Conservation (phyloP, 176 grass and related monocot genomes). For the Bolboschoenus planiculmis region DNA sequence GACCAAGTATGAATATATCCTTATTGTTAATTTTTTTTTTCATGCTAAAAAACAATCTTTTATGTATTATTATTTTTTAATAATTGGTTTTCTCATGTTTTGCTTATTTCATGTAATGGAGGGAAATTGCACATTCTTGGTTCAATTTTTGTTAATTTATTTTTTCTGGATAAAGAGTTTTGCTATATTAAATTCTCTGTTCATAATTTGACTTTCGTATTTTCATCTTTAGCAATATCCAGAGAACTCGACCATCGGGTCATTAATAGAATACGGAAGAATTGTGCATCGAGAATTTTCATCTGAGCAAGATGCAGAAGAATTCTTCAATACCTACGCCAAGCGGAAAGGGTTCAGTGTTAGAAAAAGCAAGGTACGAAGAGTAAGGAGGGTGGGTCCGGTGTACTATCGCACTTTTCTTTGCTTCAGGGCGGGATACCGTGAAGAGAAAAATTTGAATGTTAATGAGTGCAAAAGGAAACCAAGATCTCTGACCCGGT, state of each 20-base stretch:
- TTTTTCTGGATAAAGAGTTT: too few species aligned
- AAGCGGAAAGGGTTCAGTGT: conserved; percentile 16
- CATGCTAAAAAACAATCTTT: not conserved
- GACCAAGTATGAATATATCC: too few species aligned
- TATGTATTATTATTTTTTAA: not conserved
- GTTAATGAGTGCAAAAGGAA: conserved; percentile 7
- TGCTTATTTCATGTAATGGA: not conserved
- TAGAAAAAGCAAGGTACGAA: conserved; percentile 1
- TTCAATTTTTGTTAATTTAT: not conserved
- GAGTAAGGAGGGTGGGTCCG: not conserved
- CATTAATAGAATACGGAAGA: not conserved
- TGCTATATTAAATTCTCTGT: too few species aligned
- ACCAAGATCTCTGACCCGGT: not conserved
- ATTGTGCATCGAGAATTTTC: conserved; percentile 4
- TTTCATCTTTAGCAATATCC: not conserved
- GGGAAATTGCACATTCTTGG: not conserved
- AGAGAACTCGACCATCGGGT: not conserved
- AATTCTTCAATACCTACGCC: conserved; percentile 19
- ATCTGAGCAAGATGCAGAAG: conserved; percentile 11
- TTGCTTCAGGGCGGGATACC: conserved; percentile 12
- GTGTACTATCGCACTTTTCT: conserved; percentile 3
- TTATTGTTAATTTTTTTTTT: too few species aligned
- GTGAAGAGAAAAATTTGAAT: conserved; percentile 3
- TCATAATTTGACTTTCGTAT: not conserved
- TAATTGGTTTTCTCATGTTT: not conserved